Evolutionary conservation across 2,329 filamentous ascomycete species (phyloP).

Genomic region (Dactylella cylindrospora): DNA sequence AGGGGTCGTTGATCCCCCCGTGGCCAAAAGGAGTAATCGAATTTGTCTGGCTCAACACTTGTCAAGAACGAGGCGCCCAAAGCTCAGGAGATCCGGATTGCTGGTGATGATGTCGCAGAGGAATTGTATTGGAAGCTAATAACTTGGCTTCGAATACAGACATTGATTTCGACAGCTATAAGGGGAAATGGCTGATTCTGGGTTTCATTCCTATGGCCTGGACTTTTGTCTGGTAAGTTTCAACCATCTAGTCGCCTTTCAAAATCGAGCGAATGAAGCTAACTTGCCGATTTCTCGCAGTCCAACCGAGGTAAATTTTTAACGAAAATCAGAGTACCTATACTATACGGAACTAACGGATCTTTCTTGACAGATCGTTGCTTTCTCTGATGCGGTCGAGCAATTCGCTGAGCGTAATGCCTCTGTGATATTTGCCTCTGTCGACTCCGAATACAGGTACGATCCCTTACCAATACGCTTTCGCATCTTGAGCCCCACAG

Average conservation of each 20-base stretch:
- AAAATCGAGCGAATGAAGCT: neutral
- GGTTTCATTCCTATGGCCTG: constrained; percentile 69
- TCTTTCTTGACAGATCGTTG: constrained; percentile 64
- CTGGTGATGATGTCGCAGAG: neutral
- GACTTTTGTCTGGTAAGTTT: constrained; percentile 62
- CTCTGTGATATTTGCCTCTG: constrained; percentile 63
- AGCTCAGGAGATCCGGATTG: no score
- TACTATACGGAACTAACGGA: constrained; percentile 12
- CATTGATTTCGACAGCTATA: constrained; percentile 51
- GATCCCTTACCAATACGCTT: constrained; percentile 4
- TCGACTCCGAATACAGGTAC: constrained; percentile 61
- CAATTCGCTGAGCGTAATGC: constrained; percentile 64
- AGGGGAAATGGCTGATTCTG: constrained; percentile 63
- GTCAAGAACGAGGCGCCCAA: no score
- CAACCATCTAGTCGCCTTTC: neutral
- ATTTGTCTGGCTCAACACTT: no score
- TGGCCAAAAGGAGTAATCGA: constrained; percentile 25
- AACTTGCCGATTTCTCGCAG: constrained; percentile 5
- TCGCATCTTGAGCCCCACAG: neutral
- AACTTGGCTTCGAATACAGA: constrained; percentile 44
- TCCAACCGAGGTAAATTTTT: neutral
- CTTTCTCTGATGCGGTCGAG: constrained; percentile 64
- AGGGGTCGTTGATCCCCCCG: constrained; percentile 7
- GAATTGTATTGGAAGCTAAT: constrained; percentile 4
- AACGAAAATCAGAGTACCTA: neutral